Evolutionary conservation across 305 asterid species (phyloP).

Genomic region (Striga hermonthica): DNA sequence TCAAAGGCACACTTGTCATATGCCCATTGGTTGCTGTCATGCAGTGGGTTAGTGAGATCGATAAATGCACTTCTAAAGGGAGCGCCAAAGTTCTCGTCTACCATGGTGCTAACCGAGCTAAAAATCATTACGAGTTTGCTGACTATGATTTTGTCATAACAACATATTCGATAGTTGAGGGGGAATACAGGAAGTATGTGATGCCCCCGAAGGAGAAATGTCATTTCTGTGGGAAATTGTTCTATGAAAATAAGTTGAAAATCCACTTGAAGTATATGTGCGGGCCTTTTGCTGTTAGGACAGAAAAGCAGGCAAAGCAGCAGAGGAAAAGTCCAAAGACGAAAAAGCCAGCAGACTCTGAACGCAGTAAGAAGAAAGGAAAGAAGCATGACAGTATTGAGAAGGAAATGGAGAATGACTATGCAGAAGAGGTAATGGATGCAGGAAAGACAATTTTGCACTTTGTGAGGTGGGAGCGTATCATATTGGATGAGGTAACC

Average conservation of each 20-base stretch:
- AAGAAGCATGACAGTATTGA: slow-evolving; percentile 29
- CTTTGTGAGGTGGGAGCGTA: slow-evolving; percentile 75
- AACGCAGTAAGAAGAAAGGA: slow-evolving; percentile 36
- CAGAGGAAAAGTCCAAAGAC: slow-evolving; percentile 47
- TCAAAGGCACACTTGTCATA: slow-evolving; percentile 82
- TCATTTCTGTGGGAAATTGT: slow-evolving; percentile 64
- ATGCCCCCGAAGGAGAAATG: slow-evolving; percentile 87
- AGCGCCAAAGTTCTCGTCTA: slow-evolving; percentile 76
- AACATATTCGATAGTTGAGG: slow-evolving; percentile 81
- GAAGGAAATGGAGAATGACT: slow-evolving; percentile 39
- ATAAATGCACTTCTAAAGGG: slow-evolving; percentile 70
- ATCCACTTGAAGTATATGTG: slow-evolving; percentile 70
- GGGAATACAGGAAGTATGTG: slow-evolving; percentile 71
- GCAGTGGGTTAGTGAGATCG: slow-evolving; percentile 91
- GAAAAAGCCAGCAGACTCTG: slow-evolving; percentile 36
- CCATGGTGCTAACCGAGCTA: slow-evolving; percentile 78
- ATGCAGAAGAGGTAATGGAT: slow-evolving; percentile 32
- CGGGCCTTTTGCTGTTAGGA: slow-evolving; percentile 74
- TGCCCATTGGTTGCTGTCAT: slow-evolving; percentile 84
- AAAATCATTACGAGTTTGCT: slow-evolving; percentile 50
- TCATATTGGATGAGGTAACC: slow-evolving; percentile 84
- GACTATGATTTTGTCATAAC: slow-evolving; percentile 87
- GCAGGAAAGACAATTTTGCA: slow-evolving; percentile 63
- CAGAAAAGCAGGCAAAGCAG: slow-evolving; percentile 87
- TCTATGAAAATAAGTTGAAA: slow-evolving; percentile 51